Conservation (phyloP, 2,329 filamentous ascomycete genomes). For the Neurospora sp. region DNA sequence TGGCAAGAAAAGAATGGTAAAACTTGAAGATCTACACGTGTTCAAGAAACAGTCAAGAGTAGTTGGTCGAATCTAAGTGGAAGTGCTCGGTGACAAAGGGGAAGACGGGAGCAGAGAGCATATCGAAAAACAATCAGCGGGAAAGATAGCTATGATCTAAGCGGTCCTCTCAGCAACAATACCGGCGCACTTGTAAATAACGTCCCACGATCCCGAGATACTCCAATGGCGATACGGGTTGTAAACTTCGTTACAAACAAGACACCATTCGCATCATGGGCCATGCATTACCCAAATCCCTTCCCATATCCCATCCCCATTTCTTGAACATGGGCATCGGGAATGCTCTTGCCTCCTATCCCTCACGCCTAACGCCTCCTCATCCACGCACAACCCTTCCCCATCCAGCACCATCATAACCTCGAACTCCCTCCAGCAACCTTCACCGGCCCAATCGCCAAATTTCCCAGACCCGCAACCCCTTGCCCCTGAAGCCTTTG, state of each 20-base stretch:
- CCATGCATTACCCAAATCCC: not conserved
- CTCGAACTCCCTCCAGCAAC: conserved; percentile 6
- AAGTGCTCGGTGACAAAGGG: too few species aligned
- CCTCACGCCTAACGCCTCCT: not conserved
- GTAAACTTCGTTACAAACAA: not conserved
- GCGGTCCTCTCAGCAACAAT: too few species aligned
- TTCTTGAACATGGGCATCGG: not conserved
- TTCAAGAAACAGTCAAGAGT: too few species aligned
- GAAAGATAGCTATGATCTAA: too few species aligned
- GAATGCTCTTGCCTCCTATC: not conserved
- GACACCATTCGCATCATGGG: not conserved
- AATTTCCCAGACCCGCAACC: conserved; percentile 23
- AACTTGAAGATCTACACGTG: too few species aligned
- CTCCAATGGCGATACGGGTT: not conserved
- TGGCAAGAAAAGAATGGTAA: too few species aligned
- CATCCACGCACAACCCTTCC: not conserved
- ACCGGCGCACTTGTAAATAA: not conserved
- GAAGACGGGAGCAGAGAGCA: too few species aligned
- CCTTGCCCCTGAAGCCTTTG: conserved; percentile 20
- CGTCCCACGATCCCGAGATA: not conserved
- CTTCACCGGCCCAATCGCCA: not conserved
- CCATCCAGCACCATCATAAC: conserved; percentile 10
- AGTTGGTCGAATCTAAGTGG: too few species aligned
- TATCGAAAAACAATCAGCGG: too few species aligned
- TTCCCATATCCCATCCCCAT: not conserved